Percentiles rank a stretch among this genome's conserved stretches.
Evolutionary conservation across 2,329 filamentous ascomycete species (phyloP).

Genomic region (Diplodia scrobiculata): DNA sequence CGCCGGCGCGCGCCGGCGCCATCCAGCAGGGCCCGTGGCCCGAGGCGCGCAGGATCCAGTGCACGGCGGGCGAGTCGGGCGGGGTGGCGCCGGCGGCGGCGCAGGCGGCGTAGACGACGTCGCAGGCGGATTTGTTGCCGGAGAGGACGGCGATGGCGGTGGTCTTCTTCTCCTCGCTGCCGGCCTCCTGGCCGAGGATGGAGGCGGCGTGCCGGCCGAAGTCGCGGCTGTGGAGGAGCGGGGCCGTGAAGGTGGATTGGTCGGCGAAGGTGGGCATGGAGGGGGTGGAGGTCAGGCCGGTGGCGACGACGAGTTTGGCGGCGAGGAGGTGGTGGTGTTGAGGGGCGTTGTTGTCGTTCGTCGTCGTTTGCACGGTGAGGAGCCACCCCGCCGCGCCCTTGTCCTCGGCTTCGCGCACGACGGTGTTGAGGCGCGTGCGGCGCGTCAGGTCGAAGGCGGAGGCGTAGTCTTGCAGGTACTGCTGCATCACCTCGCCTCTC

Average conservation of each 20-base stretch:
- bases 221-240: conserved; percentile 61
- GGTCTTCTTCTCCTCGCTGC: no score
- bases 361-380: conserved; percentile 22
- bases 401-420: conserved; percentile 54
- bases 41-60: conserved; percentile 59
- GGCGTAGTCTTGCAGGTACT: conserved; percentile 55
- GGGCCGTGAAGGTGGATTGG: conserved; percentile 53
- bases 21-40: conserved; percentile 64
- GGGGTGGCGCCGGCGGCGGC: no score
- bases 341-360: background rate
- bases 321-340: conserved; percentile 34
- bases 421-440: conserved; percentile 55
- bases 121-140: conserved; percentile 64
- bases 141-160: conserved; percentile 59
- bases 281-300: conserved; percentile 62
- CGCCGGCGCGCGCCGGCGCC: conserved; percentile 59
- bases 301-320: conserved; percentile 62
- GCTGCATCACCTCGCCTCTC: conserved; percentile 58
- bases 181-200: conserved; percentile 41
- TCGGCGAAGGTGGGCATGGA: conserved; percentile 57
- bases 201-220: conserved; percentile 48
- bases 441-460: conserved; percentile 55
- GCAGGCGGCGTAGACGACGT: conserved; percentile 60
- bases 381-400: conserved; percentile 42
- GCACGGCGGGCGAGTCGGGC: conserved; percentile 48